Base-by-base conservation (phyloP, 768 basidiomycete species). In the Amanita phalloides region DNA sequence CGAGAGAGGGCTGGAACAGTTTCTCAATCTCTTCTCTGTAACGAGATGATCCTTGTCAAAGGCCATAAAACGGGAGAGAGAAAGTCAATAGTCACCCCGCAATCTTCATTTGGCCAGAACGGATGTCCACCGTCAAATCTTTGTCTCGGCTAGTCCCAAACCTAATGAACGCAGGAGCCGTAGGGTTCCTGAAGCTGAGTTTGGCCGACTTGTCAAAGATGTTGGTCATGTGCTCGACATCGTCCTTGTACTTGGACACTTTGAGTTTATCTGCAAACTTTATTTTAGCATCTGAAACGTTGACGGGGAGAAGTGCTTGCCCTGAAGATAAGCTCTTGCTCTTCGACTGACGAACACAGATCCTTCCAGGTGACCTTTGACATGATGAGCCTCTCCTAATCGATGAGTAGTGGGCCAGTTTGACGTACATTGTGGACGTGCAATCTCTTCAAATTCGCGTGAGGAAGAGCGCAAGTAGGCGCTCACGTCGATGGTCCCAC, bases 301-400 rank as follows among this genome's bases (percentile, higher is more conserved):
- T 20, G 44, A 17, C 32, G 28, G 10, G 10, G 5, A 5, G 6
- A 36, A 8, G 23, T 5, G 9, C 21, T 41, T 56, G 77, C 77
- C 57, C 52, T 64, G 53, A 2, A 79, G 62, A 59, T 69, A 69
- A 21, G 61, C 49, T 1, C 61, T 59, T 13, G 76, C 76, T 21
- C 71, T 68, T 33, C 66, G 67, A 23, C 66, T 77, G 26, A 80
- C 73, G 52, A 76, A 78, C 3, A 77, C 66, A 0, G 78, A 76
- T 20, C 78, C 78, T 52, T 72, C 66, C 44, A 79, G 68, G 36
- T 68, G 68, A 56, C 75, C 77, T 79, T n/a, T 37, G 45, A 11
- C n/a, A 26, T 8, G 28, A 13, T 21, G 2, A 28, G 28, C 10
- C 26, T 41, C 5, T n/a, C 9, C n/a, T 36, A 39, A 28, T 11